Evolutionary conservation across 331 rosid species (phyloP), one percentile per base, ranked within the genome.

Genomic region (Stylosanthes scabra): DNA sequence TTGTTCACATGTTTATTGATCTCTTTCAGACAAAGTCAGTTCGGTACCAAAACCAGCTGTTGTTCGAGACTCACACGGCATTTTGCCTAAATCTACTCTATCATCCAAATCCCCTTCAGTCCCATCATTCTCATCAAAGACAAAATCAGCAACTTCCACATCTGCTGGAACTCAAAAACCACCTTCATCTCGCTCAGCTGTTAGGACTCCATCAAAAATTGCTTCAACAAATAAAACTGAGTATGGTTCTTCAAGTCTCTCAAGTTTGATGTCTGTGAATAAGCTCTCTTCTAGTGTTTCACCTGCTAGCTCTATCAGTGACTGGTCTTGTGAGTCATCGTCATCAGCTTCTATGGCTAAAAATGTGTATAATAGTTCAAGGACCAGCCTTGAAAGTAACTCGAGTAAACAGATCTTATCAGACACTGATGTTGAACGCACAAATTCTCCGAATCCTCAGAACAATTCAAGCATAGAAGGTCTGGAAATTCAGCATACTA

Each of bases 241-340:
- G 61, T 16, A 83, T 59, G 89, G 81, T 68, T 78, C 79, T 75
- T 78, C 86, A 51, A 78, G 80, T 66, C 75, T 83, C 79, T 79
- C 88, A 34, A 49, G 84, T 70, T 52, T 71, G 81, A 78, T 77
- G 72, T 81, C 93, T 69, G 80, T 44, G 66, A 55, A 79, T 68
- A 90, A 84, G 81, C 84, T 80, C 57, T 77, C 87, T 65, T 81
- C 97, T 66, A 84, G 86, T 72, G 63, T 75, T 71, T 92, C 99
- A 69, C 96, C 99, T 27, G 91, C 96, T 44, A 81, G 90, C 88
- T 92, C 99, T 72, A 74, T 91, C 66, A 89, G 97, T 78, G 98
- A 93, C 51, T 86, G 93, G 97, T 95, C 98, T 60, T 87, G 89
- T n/a, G 99, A 87, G 82, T 88, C 93, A 9, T 83, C 86, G 2